phyloP scores from a whole-genome alignment of 2,329 filamentous ascomycete genomes.

The Ceratocystis papillata region DNA sequence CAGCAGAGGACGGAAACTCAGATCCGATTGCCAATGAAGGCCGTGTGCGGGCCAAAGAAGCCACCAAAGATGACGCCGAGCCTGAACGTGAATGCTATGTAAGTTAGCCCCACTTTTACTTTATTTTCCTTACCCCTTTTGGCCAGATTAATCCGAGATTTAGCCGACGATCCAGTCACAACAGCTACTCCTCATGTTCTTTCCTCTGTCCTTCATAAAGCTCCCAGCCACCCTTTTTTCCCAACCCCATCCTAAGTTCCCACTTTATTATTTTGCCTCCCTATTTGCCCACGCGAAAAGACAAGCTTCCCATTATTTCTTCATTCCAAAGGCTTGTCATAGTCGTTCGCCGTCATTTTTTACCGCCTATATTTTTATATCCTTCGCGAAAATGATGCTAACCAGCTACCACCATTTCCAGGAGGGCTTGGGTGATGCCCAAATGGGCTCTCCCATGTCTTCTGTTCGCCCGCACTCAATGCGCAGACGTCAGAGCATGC shows the following conservation, averaged over 20 bases:
- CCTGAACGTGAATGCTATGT: constrained; percentile 17
- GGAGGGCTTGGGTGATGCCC: constrained; percentile 91
- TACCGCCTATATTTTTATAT: background rate
- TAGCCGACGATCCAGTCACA: background rate
- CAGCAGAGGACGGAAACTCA: constrained; percentile 7
- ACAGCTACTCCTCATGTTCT: background rate
- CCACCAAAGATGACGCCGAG: constrained; percentile 6
- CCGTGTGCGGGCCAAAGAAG: constrained; percentile 64
- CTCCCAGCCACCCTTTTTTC: constrained; percentile 20
- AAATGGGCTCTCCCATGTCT: constrained; percentile 74
- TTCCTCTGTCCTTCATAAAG: background rate
- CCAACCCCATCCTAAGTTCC: background rate
- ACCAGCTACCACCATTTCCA: constrained; percentile 34
- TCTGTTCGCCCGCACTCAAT: constrained; percentile 91
- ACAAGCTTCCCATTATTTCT: background rate
- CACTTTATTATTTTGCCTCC: constrained; percentile 13
- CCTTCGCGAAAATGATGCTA: constrained; percentile 22
- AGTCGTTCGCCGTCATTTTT: constrained; percentile 4
- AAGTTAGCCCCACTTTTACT: constrained; percentile 13
- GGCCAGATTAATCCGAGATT: background rate
- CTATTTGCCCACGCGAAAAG: constrained; percentile 7
- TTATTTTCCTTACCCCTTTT: background rate
- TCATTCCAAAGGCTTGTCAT: constrained; percentile 13
- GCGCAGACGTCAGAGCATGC: constrained; percentile 94
- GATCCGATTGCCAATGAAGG: constrained; percentile 57